Base-by-base conservation (phyloP, 106 monocot species). In the Vanilla planifolia region DNA sequence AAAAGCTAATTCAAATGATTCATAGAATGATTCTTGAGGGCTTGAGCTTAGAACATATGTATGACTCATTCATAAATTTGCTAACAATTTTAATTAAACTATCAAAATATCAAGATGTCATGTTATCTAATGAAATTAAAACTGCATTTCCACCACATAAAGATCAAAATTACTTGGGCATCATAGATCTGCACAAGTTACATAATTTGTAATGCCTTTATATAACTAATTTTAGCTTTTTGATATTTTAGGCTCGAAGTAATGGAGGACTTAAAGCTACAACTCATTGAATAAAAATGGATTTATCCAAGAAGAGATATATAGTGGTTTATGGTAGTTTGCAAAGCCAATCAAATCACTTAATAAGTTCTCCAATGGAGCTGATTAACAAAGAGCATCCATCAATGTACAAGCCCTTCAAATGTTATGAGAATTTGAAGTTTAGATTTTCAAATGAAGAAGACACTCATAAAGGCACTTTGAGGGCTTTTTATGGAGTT, bases 341-440 rank as follows among this genome's bases (percentile, higher is more conserved):
- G 1, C 59, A 59, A 0, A 50, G 17, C 6, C 39, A 46, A 9
- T 44, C 28, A 3, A 15, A n/a, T 21, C 21, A 47, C 33, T 20
- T 73, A 19, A 30, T 66, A 14, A n/a, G 42, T 32, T 7, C 60
- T 33, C 73, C 73, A n/a, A 29, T 19, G 6, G 73, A 73, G 17
- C 64, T 73, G 19, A 33, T 73, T 23, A 48, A 73, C 19, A 41
- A 59, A 6, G 45, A 65, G 33, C 59, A 73, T 20, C 66, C 59
- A 6, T 15, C 30, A 23, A 46, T 16, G 2, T 66, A 33, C 35
- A 59, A 37, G 60, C 73, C 73, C 8, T 73, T 39, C n/a, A 17
- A 50, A 3, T 73, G 50, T 25, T 28, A 11, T 3, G 65, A 60
- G 15, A 66, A 66, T 25, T 19, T 59, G 2, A 43, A 45, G 26